A percentile compares a stretch with the other conserved stretches of the same genome.
These are phyloP conservation scores for Ophiocordyceps camponoti-floridani DNA, from an alignment of 2,329 filamentous ascomycete species.

Conservation along the genomic window DNA sequence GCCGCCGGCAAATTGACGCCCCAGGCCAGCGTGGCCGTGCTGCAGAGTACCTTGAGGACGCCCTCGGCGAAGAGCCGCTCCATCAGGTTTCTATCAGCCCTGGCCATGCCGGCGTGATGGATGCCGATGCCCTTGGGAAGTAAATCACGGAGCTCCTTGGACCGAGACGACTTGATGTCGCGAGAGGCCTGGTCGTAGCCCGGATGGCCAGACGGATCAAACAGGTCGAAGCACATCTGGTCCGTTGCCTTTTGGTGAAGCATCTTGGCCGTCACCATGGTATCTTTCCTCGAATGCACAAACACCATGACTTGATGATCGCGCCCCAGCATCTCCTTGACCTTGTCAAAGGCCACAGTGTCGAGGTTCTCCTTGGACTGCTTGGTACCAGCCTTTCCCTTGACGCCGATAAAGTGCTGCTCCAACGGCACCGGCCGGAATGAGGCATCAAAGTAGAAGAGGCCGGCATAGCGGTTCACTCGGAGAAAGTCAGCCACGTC, in stretches of 20 bases:
- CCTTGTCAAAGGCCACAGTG: slow-evolving; percentile 77
- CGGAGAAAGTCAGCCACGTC: slow-evolving; percentile 95
- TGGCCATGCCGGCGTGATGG: slow-evolving; percentile 92
- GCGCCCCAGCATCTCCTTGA: slow-evolving; percentile 73
- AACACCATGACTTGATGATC: slow-evolving; percentile 99
- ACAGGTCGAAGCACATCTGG: slow-evolving; percentile 59
- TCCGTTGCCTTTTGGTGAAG: slow-evolving; percentile 76
- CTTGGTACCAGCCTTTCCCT: slow-evolving; percentile 70
- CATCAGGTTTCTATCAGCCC: slow-evolving; percentile 88
- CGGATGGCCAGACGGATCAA: slow-evolving; percentile 65
- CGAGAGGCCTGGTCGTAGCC: slow-evolving; percentile 62
- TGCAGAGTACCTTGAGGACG: slow-evolving; percentile 92
- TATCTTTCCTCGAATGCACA: slow-evolving; percentile 92
- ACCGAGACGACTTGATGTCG: slow-evolving; percentile 74
- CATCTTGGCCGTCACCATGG: slow-evolving; percentile 70
- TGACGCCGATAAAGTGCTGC: slow-evolving; percentile 94
- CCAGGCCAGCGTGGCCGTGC: slow-evolving; percentile 95
- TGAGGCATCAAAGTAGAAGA: slow-evolving; percentile 94
- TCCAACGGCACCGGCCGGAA: slow-evolving; percentile 92
- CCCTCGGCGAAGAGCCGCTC: slow-evolving; percentile 82
- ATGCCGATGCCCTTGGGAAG: slow-evolving; percentile 83
- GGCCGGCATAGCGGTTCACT: slow-evolving; percentile 77
- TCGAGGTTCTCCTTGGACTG: slow-evolving; percentile 81
- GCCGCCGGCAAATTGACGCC: slow-evolving; percentile 96
- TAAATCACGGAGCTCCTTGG: slow-evolving; percentile 73